Evolutionary conservation across 768 basidiomycete genomes (phyloP), one percentile per base, ranked within the genome.

Genomic region (Lactarius hatsudake): DNA sequence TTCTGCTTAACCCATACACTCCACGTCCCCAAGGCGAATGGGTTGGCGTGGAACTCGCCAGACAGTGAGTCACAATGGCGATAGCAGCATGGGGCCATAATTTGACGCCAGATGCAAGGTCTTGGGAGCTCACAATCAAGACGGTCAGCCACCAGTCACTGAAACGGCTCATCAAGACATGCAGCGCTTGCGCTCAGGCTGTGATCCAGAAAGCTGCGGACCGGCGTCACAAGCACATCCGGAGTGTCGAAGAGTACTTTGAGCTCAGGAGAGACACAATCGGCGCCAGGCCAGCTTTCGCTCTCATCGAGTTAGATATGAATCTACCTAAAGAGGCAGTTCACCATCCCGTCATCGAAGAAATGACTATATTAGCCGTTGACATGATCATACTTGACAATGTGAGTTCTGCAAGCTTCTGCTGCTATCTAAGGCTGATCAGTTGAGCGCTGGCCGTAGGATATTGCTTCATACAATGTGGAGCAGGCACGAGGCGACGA

Each of bases 401-500:
- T 32, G 63, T 64, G 17, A 8, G 56, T 40, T 26, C 17, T 1
- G 15, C 55, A 32, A 26, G 23, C 34, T 40, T 18, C 28, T 20
- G 17, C 30, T 6, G 15, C 5, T 23, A 32, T 5, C 6, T 8
- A 30, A 34, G 38, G 63, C 26, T 40, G 28, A 40, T 55, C 2
- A 10, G 36, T 20, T 7, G 32, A 40, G 28, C 5, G 20, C 5
- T 42, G 32, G 55, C 13, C 30, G 12, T 26, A 76, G 75, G 75
- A 76, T 48, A 63, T 76, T 4, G 53, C 32, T 48, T 75, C 75
- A 53, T 76, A 75, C 61, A 77, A 77, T 23, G 0, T 70, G 5
- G 75, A 76, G 48, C 78, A 76, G 64, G 69, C 77, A 34, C 69
- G 68, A 20, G 79, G 78, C 0, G 75, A 78, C 26, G 77, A 78